Percentiles rank a stretch among this genome's conserved stretches.
Evolutionary conservation across 345 rosid genomes (phyloP).

Genomic region (Euphorbia peplus): DNA sequence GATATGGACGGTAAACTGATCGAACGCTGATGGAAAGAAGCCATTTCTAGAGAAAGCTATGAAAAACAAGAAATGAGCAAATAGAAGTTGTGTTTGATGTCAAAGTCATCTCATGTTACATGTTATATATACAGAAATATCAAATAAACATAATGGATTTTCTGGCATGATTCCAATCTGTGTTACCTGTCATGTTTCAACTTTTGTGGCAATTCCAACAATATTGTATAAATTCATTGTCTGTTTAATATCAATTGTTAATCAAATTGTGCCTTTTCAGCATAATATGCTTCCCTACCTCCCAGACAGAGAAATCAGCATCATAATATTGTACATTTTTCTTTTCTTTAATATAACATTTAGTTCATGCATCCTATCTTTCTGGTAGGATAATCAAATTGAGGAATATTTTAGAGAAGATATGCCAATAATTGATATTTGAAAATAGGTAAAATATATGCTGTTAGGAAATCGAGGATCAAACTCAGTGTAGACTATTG

Average conservation of each 20-base stretch:
- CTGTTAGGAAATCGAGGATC: too few species aligned
- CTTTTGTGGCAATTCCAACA: not conserved
- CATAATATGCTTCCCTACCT: conserved; percentile 6
- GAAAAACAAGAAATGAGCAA: not conserved
- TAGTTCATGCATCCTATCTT: not conserved
- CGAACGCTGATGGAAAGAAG: conserved; percentile 22
- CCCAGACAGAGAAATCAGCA: conserved; percentile 15
- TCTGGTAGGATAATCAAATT: too few species aligned
- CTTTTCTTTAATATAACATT: not conserved
- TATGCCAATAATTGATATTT: too few species aligned
- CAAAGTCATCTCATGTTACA: not conserved
- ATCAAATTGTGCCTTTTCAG: not conserved
- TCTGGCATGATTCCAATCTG: not conserved
- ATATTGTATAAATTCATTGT: not conserved
- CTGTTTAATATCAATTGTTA: too few species aligned
- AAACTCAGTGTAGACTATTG: too few species aligned
- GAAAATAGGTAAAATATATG: too few species aligned
- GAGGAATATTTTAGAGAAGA: too few species aligned
- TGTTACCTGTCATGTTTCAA: conserved; percentile 2
- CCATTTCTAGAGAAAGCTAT: conserved; percentile 7
- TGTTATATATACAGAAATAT: not conserved
- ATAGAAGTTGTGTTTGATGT: not conserved
- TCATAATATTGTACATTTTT: not conserved
- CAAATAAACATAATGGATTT: not conserved
- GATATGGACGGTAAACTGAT: conserved; percentile 28